Base-by-base conservation (phyloP, 768 basidiomycete genomes). In the Boletus rufocinnamomeus region DNA sequence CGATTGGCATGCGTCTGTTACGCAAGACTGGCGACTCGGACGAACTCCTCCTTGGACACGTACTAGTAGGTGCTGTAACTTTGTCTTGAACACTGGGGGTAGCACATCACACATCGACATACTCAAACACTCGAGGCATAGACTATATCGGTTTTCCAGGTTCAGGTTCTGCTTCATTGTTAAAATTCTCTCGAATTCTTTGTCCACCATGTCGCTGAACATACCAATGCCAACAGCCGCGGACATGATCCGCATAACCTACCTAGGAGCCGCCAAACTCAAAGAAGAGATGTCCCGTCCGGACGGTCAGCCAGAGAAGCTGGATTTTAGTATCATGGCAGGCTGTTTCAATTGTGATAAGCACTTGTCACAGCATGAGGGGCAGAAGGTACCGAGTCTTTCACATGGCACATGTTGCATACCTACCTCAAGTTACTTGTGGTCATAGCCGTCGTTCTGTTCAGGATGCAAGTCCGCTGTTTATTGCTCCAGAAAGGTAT, bases 401-500 rank as follows among this genome's bases (percentile, higher is more conserved):
- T 46, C 30, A 10, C 52, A 28, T 46, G 21, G 25, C 17, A 44
- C 19, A 4, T 32, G 37, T 46, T 38, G 16, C 32, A 52, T 46
- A 40, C 44, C n/a, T n/a, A n/a, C n/a, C n/a, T n/a, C n/a, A n/a
- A n/a, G n/a, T 61, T 35, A 58, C 40, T 45, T 25, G 16, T 49
- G 40, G 25, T 44, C 38, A 58, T 52, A 73, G 73, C 54, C 69
- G 6, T 56, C 61, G 44, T 51, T 74, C 30, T 74, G 73, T 56
- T 66, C 66, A 11, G 68, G 62, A 47, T 73, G 73, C 37, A 72
- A 46, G 52, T 68, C 72, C 9, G 58, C 63, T 17, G n/a, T 73
- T 35, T 73, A 73, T 40, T 73, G 73, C 57, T 70, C 72, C 37
- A 73, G 59, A 57, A 66, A 65, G 52, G 72, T 63, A 38, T 17